Conservation (phyloP, 768 basidiomycete genomes). For the Mycena belliarum region DNA sequence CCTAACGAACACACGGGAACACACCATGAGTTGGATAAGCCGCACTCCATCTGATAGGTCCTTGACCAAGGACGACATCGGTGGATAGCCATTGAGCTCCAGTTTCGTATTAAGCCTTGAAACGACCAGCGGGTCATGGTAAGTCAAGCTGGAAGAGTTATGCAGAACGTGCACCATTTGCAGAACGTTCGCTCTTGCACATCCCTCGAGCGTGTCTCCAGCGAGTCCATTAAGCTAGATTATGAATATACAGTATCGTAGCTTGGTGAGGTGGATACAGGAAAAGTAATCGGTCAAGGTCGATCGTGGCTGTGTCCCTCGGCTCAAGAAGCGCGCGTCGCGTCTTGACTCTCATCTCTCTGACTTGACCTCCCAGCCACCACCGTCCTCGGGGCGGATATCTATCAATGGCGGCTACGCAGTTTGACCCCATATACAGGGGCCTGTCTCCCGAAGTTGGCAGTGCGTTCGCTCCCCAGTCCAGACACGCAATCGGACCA, state of each 20-base stretch:
- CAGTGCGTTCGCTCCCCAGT: constrained; percentile 66
- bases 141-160: constrained; percentile 6
- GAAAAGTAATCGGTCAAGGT: constrained; percentile 19
- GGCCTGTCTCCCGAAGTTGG: constrained; percentile 72
- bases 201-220: constrained; percentile 63
- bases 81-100: constrained; percentile 78
- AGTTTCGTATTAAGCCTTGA: constrained; percentile 94
- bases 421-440: constrained; percentile 86
- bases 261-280: background rate
- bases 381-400: constrained; percentile 1
- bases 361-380: background rate
- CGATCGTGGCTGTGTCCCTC: constrained; percentile 2
- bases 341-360: constrained; percentile 8
- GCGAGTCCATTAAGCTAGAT: constrained; percentile 40
- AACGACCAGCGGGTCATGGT: background rate
- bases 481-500: background rate
- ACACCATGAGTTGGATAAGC: constrained; percentile 91
- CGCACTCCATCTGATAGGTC: constrained; percentile 96
- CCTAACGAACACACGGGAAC: constrained; percentile 16
- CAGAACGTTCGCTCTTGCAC: constrained; percentile 85
- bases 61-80: constrained; percentile 85
- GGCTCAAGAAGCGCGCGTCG: constrained; percentile 39
- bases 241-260: constrained; percentile 6
- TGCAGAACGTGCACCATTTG: constrained; percentile 37
- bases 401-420: constrained; percentile 59